Percentiles rank a stretch among this genome's conserved stretches.
Conservation (phyloP, 129 eudicot genomes). For the Oenanthe sinensis region DNA sequence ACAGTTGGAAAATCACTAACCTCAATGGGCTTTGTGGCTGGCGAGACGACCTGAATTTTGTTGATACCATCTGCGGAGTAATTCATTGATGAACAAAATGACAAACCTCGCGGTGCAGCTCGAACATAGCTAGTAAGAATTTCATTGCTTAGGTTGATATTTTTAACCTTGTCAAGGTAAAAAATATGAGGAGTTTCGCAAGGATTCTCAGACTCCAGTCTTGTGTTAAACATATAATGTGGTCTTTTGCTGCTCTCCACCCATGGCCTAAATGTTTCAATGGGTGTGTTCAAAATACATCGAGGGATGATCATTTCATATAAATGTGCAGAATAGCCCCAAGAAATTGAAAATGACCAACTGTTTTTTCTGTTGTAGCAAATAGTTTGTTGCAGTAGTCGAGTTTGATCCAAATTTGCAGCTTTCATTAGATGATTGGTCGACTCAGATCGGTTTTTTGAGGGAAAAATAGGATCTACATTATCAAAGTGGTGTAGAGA, state of each 20-base stretch:
- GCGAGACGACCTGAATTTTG: slow-evolving; percentile 27
- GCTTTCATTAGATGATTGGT: slow-evolving; percentile 39
- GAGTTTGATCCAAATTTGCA: slow-evolving; percentile 37
- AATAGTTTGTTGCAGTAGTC: slow-evolving; percentile 46
- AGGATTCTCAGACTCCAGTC: slow-evolving; percentile 2
- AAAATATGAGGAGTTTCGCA: slow-evolving; percentile 29
- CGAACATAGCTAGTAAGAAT: slow-evolving; percentile 26
- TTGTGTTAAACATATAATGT: slow-evolving; percentile 11
- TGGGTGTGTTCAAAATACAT: slow-evolving; percentile 33
- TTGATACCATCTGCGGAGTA: slow-evolving; percentile 31
- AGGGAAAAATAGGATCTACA: slow-evolving; percentile 43
- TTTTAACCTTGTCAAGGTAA: slow-evolving; percentile 19
- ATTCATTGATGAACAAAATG: slow-evolving; percentile 20
- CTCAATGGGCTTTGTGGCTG: slow-evolving; percentile 20
- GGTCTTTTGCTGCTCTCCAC: neutral
- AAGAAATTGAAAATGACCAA: slow-evolving; percentile 44
- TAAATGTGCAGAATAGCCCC: slow-evolving; percentile 49
- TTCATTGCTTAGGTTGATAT: neutral
- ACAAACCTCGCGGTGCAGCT: slow-evolving; percentile 17
- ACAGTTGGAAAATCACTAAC: slow-evolving; percentile 8
- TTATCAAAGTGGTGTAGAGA: slow-evolving; percentile 38
- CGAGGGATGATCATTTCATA: slow-evolving; percentile 39
- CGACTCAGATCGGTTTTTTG: slow-evolving; percentile 23
- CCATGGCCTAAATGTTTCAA: slow-evolving; percentile 54
- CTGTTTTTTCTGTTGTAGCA: slow-evolving; percentile 27